Base-by-base conservation (phyloP, 345 rosid genomes). In the Linum usitatissimum region DNA sequence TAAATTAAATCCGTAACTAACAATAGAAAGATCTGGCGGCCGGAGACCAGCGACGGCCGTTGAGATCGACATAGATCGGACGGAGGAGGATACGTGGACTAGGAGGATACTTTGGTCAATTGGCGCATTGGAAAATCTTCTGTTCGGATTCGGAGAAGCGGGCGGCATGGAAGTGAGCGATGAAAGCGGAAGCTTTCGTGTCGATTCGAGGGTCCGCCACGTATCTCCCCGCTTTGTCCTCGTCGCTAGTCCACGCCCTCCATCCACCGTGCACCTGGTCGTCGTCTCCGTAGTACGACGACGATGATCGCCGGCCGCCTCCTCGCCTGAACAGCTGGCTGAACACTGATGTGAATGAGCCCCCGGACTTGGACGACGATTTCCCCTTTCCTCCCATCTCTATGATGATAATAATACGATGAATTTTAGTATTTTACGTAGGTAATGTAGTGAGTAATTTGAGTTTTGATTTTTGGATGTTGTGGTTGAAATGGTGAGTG, bases 191-290 rank as follows among this genome's bases (percentile, higher is more conserved):
- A 34, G 80, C 83, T 64, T 70, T 79, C 10, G 45, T 45, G 64
- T 82, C 71, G 40, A 82, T 72, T 8, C 80, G 70, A 9, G 86
- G 86, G 65, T 77, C 84, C 1, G 76, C 82, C 57, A 79, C 77
- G 55, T 71, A 77, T 1, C 49, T 55, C 5, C 80, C 76, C 12
- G 59, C 30, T 6, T 64, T 61, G 54, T 78, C 82, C 14, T 71
- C 79, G 19, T 82, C 84, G 49, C 80, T 71, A 0, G 80, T 67
- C 55, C 63, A 69, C 6, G 53, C 51, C 60, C 64, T 77, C 64
- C 67, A 23, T 0, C 51, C 51, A 3, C 51, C 51, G 51, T 19
- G 9, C 59, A 9, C 14, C 59, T 18, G 20, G 30, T 18, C 23
- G 10, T 19, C 30, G 59, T 55, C 59, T 6, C 51, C 51, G 48